Base-by-base conservation (phyloP, 139 green algal species). In the Picochlorum sp. region DNA sequence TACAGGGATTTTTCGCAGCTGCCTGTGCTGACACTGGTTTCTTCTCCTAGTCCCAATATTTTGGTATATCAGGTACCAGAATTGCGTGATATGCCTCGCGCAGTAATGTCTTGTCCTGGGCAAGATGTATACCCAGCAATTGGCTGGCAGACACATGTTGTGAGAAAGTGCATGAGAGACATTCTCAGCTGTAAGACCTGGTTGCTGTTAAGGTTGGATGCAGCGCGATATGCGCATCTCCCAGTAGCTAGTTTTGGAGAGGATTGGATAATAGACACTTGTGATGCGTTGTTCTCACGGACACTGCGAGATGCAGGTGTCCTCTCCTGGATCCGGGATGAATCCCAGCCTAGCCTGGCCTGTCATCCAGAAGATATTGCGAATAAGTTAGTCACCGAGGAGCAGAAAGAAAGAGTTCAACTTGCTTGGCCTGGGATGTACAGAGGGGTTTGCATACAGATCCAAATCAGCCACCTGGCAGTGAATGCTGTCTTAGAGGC, bases 151-250 rank as follows among this genome's bases (percentile, higher is more conserved):
- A 56, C 76, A 38, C 72, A 71, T 2, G 86, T 85, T 2, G 81
- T 77, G 23, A 74, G 80, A 10, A 59, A 69, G 0, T 89, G 21
- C 7, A 9, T 37, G 10, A n/a, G 4, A 18, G 14, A 44, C 65
- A 83, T 57, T 81, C 87, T 31, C 76, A 76, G 9, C 72, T 18
- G n/a, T 9, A 44, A 44, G 13, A 21, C 14, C 8, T 66, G 60
- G 60, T 15, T 66, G 18, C 23, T 26, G 3, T 24, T 59, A 6
- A 37, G 60, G 21, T 16, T 85, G 0, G 58, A 62, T 23, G 66
- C 91, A 16, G 80, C 86, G 24, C 75, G 86, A 49, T 97, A 96
- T 57, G 83, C 85, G 2, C 86, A 95, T 72, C 77, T 92, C 62
- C 88, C 88, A 10, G 62, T 95, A 11, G 69, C 76, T 21, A 86